Base-by-base conservation (phyloP, 257 asterid species). In the Plectranthus barbatus region DNA sequence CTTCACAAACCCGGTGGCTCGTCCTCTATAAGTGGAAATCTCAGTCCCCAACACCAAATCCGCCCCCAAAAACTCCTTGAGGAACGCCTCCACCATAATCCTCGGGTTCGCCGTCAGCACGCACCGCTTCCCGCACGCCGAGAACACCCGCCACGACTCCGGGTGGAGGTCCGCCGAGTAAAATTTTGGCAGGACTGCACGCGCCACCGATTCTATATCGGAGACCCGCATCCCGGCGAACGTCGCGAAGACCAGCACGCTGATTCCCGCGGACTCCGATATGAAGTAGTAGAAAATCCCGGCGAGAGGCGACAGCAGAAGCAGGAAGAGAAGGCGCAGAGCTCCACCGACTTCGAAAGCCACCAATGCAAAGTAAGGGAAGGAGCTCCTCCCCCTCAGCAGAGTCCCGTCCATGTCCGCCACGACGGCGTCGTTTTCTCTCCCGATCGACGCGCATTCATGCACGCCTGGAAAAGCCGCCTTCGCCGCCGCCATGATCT, bases 291-390 rank as follows among this genome's bases (percentile, higher is more conserved):
- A 80, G 10, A 88, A 45, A 2, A 88, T 2, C 8, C 81, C 93
- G 1, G 90, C 95, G 0, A 86, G 1, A 0, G 93, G 95, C 31
- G 95, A 66, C 2, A 83, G 74, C 4, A 88, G 68, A 18, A 80
- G 77, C 24, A 86, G 55, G 65, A 86, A 60, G 2, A 88, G 67
- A 15, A 86, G 95, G 58, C 96, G 73, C 17, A 83, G 41, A 5
- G 80, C 66, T 4, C 93, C 88, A 26, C 93, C 96, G n/a, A 76
- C 95, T 70, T 86, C 95, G 46, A 88, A 88, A 1, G 93, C 96
- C 0, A 80, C 81, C 17, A 82, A 64, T 8, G 96, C 96, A 42
- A 82, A 88, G 61, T 86, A 88, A 15, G 91, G 91, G 41, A 88
- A 88, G 0, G 91, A 78, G 56, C 84, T 86, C 0, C 86, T 64